A percentile compares a stretch with the other conserved stretches of the same genome.
Conservation (phyloP, 345 rosid species). For the Syzygium oleosum region DNA sequence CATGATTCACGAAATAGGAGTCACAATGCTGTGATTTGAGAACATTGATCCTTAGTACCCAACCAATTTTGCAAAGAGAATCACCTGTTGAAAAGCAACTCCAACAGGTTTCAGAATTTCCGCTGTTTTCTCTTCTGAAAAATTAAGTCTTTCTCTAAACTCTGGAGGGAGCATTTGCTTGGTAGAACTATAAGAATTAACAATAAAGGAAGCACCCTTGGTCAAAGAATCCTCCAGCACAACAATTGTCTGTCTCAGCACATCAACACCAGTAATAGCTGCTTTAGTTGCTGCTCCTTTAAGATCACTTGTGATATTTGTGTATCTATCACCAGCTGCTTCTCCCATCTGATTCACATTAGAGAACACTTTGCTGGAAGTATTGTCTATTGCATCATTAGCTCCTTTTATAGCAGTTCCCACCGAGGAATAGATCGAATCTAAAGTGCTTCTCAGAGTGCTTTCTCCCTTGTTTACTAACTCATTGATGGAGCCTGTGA, state of each 20-base stretch:
- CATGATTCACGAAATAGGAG: background rate
- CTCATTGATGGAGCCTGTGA: constrained; percentile 34
- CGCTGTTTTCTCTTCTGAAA: constrained; percentile 60
- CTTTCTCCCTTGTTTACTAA: constrained; percentile 50
- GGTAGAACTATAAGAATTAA: constrained; percentile 56
- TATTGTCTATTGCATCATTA: constrained; percentile 49
- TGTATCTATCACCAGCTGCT: constrained; percentile 34
- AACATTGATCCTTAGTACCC: background rate
- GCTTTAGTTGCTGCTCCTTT: constrained; percentile 54
- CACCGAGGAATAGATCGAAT: constrained; percentile 43
- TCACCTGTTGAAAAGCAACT: constrained; percentile 62
- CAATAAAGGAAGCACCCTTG: constrained; percentile 60
- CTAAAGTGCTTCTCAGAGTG: constrained; percentile 46
- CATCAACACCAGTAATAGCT: constrained; percentile 39
- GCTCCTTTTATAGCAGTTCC: constrained; percentile 48
- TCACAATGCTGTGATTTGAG: background rate
- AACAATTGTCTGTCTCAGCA: constrained; percentile 53
- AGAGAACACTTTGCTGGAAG: constrained; percentile 33
- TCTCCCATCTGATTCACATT: constrained; percentile 49
- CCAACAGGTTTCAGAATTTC: constrained; percentile 52
- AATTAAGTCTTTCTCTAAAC: constrained; percentile 39
- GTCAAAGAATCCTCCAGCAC: constrained; percentile 50
- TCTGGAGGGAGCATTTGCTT: constrained; percentile 74
- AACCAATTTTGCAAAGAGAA: background rate
- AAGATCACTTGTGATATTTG: constrained; percentile 40